These are phyloP conservation scores for Arabidopsis suecica DNA, from an alignment of 345 rosid genomes.

Conservation along the genomic window DNA sequence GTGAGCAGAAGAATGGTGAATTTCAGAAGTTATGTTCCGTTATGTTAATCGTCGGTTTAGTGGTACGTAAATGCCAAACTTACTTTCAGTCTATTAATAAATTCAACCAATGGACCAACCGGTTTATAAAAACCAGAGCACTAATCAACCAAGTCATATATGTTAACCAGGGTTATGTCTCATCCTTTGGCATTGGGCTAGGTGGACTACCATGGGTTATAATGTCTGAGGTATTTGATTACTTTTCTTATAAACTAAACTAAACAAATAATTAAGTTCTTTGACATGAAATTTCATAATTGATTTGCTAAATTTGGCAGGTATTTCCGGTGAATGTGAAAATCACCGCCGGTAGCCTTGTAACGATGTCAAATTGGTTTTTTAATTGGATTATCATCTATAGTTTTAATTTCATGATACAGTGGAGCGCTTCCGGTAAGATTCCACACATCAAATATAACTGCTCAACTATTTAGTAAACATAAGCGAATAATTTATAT, in stretches of 20 bases:
- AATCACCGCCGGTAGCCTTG: constrained; percentile 61
- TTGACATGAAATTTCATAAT: not conserved
- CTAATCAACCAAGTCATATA: not conserved
- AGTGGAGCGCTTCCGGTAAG: constrained; percentile 51
- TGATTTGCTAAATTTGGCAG: constrained; percentile 28
- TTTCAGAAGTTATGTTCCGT: constrained; percentile 45
- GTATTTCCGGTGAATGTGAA: constrained; percentile 59
- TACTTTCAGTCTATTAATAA: not conserved
- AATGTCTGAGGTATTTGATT: constrained; percentile 67
- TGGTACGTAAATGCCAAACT: constrained; percentile 46
- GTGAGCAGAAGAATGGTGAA: constrained; percentile 38
- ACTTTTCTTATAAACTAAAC: not conserved
- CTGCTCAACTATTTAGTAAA: too few relatives aligned
- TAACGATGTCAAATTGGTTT: constrained; percentile 51
- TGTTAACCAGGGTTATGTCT: constrained; percentile 47
- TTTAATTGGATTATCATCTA: constrained; percentile 54
- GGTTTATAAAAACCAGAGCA: not conserved
- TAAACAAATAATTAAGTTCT: not conserved
- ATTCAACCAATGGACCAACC: too few relatives aligned
- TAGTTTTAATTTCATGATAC: constrained; percentile 58
- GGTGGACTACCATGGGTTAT: constrained; percentile 63
- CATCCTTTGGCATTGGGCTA: constrained; percentile 49
- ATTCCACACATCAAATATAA: too few relatives aligned
- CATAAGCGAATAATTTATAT: not conserved
- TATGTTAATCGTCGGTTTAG: constrained; percentile 46